These are phyloP conservation scores for Basidiobolus meristosporus DNA, from an alignment of 371 early-diverging fungal genomes.

Conservation along the genomic window DNA sequence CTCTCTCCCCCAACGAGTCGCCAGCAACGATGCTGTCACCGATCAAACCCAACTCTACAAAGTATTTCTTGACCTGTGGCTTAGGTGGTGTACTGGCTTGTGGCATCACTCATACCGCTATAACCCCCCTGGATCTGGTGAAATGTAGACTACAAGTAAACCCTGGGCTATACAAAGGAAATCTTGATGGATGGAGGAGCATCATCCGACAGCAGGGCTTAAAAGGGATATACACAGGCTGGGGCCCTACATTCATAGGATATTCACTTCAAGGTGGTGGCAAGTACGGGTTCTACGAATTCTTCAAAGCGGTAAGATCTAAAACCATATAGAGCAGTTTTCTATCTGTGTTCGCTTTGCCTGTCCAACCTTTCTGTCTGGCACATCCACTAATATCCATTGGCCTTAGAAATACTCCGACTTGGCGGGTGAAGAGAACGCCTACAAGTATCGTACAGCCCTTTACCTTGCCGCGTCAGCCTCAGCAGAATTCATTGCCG, in stretches of 20 bases:
- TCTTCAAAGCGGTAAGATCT: too few species aligned
- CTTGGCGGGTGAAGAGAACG: constrained; percentile 47
- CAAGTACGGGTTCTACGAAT: constrained; percentile 80
- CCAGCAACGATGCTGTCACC: too few species aligned
- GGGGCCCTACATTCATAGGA: constrained; percentile 64
- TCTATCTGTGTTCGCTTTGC: too few species aligned
- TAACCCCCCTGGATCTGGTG: constrained; percentile 54
- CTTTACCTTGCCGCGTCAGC: constrained; percentile 66
- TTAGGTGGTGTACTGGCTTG: constrained; percentile 44
- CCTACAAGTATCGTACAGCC: constrained; percentile 48
- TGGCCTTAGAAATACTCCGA: constrained; percentile 39
- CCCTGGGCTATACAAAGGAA: constrained; percentile 43
- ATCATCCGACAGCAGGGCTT: constrained; percentile 47
- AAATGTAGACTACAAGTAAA: constrained; percentile 50
- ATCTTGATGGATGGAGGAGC: constrained; percentile 42
- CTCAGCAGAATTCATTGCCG: constrained; percentile 76
- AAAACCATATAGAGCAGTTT: too few species aligned
- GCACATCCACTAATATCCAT: too few species aligned
- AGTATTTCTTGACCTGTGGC: constrained; percentile 23
- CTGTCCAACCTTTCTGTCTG: too few species aligned
- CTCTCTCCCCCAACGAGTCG: too few species aligned
- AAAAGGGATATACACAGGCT: constrained; percentile 54
- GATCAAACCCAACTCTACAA: too few species aligned
- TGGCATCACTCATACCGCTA: constrained; percentile 41
- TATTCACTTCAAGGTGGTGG: constrained; percentile 74